Evolutionary conservation across 345 rosid genomes (phyloP).

Genomic region (Eucalyptus erythrocorys): DNA sequence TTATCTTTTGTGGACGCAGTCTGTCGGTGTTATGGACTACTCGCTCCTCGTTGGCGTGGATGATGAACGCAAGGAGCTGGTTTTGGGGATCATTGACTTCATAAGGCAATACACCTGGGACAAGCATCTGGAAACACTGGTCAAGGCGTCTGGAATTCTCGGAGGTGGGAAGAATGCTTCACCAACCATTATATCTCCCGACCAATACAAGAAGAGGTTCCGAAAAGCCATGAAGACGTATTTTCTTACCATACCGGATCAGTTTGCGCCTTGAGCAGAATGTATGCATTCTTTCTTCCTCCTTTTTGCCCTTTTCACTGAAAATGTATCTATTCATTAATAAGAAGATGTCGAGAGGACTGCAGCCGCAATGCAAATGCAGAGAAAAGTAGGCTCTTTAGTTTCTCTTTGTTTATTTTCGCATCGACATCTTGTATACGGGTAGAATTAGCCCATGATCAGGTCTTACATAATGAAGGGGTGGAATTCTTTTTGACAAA

Average conservation of each 20-base stretch:
- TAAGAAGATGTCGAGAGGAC: background rate
- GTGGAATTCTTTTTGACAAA: slow-evolving; percentile 1
- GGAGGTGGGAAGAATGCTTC: slow-evolving; percentile 79
- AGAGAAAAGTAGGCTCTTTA: background rate
- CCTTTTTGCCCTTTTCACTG: background rate
- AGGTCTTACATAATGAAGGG: background rate
- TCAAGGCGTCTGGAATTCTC: slow-evolving; percentile 78
- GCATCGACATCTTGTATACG: background rate
- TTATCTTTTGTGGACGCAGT: slow-evolving; percentile 18
- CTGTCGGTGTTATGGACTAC: slow-evolving; percentile 91
- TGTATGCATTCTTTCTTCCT: background rate
- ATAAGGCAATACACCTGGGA: slow-evolving; percentile 99
- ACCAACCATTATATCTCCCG: slow-evolving; percentile 85
- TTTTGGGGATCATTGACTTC: slow-evolving; percentile 92
- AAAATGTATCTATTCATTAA: slow-evolving; percentile 24
- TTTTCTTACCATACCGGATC: slow-evolving; percentile 88
- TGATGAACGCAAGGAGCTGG: slow-evolving; percentile 75
- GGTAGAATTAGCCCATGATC: slow-evolving; percentile 2
- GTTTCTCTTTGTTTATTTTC: background rate
- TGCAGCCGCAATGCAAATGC: background rate
- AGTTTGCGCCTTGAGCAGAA: slow-evolving; percentile 33
- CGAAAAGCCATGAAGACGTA: slow-evolving; percentile 92
- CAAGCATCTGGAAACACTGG: slow-evolving; percentile 98
- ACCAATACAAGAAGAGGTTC: slow-evolving; percentile 90
- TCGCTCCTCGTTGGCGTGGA: slow-evolving; percentile 96